Evolutionary conservation across 805 yeast species (phyloP).

Genomic region (Wickerhamiella sergipiensis): DNA sequence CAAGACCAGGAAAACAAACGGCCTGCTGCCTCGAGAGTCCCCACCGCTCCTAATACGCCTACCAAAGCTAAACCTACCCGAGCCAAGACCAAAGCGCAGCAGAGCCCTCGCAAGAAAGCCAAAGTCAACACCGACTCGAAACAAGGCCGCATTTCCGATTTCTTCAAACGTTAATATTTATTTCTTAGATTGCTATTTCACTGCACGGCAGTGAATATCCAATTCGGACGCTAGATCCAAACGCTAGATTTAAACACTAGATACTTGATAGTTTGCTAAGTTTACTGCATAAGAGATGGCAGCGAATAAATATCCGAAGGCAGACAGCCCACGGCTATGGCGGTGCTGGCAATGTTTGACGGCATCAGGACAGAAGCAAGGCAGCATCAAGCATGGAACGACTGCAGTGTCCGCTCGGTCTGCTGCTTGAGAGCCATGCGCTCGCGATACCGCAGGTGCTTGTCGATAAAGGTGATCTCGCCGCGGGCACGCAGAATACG

Average conservation of each 20-base stretch:
- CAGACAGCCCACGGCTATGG: too few species aligned
- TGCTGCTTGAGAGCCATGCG: conserved; percentile 40
- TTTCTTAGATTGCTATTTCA: too few species aligned
- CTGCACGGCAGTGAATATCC: too few species aligned
- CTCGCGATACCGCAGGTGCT: conserved; percentile 49
- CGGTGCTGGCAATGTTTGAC: too few species aligned
- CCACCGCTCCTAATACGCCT: neutral
- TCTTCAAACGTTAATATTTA: neutral
- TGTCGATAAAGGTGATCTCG: conserved; percentile 43
- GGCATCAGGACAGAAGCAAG: too few species aligned
- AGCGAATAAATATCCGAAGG: too few species aligned
- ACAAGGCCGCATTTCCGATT: neutral
- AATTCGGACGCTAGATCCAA: too few species aligned
- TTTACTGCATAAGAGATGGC: neutral
- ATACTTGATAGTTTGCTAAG: neutral
- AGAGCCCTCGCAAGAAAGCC: neutral
- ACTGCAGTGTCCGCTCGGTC: conserved; percentile 31
- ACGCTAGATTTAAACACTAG: too few species aligned
- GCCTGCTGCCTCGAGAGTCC: too few species aligned
- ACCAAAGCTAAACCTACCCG: neutral
- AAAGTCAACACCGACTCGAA: neutral
- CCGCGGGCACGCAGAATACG: conserved; percentile 58
- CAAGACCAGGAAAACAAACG: conserved; percentile 6
- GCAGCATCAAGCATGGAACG: conserved; percentile 1
- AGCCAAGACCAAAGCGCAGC: neutral